Conservation (phyloP, 108 stramenopile genomes). For the Cyclostephanos tholiformis region DNA sequence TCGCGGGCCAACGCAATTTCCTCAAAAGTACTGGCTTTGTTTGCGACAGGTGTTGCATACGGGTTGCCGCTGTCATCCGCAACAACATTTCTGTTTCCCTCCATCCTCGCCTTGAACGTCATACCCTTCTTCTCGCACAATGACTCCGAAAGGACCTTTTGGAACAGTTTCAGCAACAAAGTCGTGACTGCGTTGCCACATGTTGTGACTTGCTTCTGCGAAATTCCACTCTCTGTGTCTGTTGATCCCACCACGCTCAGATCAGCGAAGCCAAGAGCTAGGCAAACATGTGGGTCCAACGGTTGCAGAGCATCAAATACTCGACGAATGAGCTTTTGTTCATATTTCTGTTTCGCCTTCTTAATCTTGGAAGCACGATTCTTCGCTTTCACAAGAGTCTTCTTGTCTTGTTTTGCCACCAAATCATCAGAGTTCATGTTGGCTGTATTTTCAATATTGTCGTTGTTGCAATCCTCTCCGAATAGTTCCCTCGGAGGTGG, state of each 20-base stretch:
- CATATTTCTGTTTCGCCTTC: constrained; percentile 39
- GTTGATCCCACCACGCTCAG: constrained; percentile 25
- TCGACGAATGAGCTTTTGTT: constrained; percentile 31
- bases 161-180: constrained; percentile 35
- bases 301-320: constrained; percentile 38
- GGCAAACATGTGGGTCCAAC: constrained; percentile 41
- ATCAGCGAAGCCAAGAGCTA: constrained; percentile 50
- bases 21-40: background rate
- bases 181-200: constrained; percentile 32
- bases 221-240: constrained; percentile 13
- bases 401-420: constrained; percentile 35
- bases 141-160: constrained; percentile 25
- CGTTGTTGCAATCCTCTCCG: background rate
- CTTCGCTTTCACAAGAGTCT: constrained; percentile 23
- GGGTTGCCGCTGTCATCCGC: constrained; percentile 31
- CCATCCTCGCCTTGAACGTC: constrained; percentile 15
- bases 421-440: constrained; percentile 22
- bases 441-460: constrained; percentile 2
- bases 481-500: constrained; percentile 33
- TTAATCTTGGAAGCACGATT: constrained; percentile 27
- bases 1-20: constrained; percentile 22
- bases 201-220: constrained; percentile 20
- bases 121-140: constrained; percentile 27
- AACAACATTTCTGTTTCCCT: constrained; percentile 6
- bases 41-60: constrained; percentile 5